Base-by-base conservation (phyloP, 2,329 filamentous ascomycete genomes). In the Hymenoscyphus linearis region DNA sequence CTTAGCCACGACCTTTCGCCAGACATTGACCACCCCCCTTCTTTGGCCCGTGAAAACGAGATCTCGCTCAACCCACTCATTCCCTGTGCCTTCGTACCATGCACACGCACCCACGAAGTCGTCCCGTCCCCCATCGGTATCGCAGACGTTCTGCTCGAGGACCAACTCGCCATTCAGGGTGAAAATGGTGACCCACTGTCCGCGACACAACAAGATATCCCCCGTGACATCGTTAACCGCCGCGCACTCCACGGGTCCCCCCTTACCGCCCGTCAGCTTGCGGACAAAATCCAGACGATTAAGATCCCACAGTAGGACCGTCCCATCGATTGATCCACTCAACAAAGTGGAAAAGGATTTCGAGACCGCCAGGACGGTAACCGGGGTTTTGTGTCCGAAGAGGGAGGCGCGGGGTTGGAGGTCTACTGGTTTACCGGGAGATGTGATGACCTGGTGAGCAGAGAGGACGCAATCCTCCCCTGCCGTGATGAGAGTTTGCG, bases 401-500 rank as follows among this genome's bases (percentile, higher is more conserved):
- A 99, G 82, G 6, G 89, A 91, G 0, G 89, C 88, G 47, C 87
- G 85, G 1, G 90, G 89, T 53, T 89, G 79, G 0, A 99, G 79
- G 65, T 98, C 93, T 2, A 96, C 87, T 0, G 83, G 79, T 65
- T 91, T 93, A 10, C 81, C 80, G 0, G 79, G 79, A 12, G 81
- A 78, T 0, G 83, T 86, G 58, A 82, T 76, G 44, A 97, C 83
- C 1, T 83, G 86, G 82, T 91, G 96, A 1, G 96, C 86, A 0
- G 90, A 92, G 4, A 99, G 84, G 0, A 95, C 93, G 69, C 93
- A 96, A 70, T 99, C 95, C 55, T 91, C 89, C 27, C 95, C 95
- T 0, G 92, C 91, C 0, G 95, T 98, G 65, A 99, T 87, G 22
- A 99, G 81, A 0, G 91, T 96, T 69, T 89, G 90, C 16, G 91